Evolutionary conservation across 2,329 filamentous ascomycete genomes (phyloP).

Genomic region (Colletotrichum zoysiae): DNA sequence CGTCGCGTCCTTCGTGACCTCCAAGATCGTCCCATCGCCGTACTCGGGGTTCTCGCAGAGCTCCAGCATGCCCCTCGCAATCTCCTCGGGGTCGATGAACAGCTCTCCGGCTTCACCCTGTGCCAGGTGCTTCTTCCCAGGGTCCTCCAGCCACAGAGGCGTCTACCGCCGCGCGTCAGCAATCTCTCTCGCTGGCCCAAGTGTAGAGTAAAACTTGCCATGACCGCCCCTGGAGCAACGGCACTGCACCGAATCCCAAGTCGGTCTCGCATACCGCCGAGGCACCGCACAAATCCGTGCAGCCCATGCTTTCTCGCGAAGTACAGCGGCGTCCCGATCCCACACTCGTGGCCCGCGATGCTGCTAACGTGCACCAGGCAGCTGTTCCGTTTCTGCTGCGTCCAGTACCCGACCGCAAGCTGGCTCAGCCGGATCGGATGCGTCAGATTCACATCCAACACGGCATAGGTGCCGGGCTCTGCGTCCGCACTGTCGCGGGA

Average conservation of each 20-base stretch:
- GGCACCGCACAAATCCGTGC: conserved; percentile 51
- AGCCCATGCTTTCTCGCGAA: conserved; percentile 54
- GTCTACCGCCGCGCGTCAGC: conserved; percentile 44
- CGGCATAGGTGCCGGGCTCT: conserved; percentile 50
- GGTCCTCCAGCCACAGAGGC: conserved; percentile 51
- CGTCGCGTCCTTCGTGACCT: conserved; percentile 45
- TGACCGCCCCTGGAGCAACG: conserved; percentile 52
- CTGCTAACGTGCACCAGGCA: conserved; percentile 52
- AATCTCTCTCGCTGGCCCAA: not conserved
- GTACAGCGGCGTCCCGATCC: conserved; percentile 52
- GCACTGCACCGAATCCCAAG: conserved; percentile 51
- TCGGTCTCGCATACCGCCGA: conserved; percentile 48
- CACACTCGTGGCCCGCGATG: conserved; percentile 49
- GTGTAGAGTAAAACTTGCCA: conserved; percentile 43
- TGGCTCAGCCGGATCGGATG: conserved; percentile 54
- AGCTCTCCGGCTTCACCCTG: conserved; percentile 43
- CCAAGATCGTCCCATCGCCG: conserved; percentile 51
- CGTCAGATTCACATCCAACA: conserved; percentile 54
- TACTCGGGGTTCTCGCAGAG: conserved; percentile 44
- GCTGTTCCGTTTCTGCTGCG: conserved; percentile 46
- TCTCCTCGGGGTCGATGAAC: conserved; percentile 49
- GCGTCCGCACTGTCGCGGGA: conserved; percentile 47
- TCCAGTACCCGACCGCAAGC: conserved; percentile 55
- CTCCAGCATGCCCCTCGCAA: conserved; percentile 50
- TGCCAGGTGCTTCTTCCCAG: conserved; percentile 48